Conservation (phyloP, 768 basidiomycete species). For the Tulasnella sp. region DNA sequence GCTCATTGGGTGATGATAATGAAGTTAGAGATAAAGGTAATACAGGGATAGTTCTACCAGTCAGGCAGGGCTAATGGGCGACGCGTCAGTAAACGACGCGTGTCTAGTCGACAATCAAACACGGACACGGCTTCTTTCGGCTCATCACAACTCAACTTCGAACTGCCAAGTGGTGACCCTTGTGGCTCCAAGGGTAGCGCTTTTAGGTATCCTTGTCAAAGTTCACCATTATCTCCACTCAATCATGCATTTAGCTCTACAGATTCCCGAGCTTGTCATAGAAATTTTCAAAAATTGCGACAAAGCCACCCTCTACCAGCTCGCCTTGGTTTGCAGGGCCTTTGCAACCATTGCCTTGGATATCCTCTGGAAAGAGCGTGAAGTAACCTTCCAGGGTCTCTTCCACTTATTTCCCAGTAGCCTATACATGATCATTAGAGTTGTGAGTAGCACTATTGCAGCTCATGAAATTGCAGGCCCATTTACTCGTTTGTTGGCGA, state of each 20-base stretch:
- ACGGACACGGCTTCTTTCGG: too few species aligned
- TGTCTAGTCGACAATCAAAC: slow-evolving; percentile 4
- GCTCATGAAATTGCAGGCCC: too few species aligned
- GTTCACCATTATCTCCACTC: too few species aligned
- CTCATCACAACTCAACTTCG: too few species aligned
- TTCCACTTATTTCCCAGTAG: neutral
- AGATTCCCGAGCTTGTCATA: neutral
- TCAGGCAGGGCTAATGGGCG: too few species aligned
- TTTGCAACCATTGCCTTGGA: neutral
- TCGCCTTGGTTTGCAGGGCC: neutral
- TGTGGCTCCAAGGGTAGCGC: too few species aligned
- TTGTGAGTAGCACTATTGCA: too few species aligned
- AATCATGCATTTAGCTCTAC: neutral
- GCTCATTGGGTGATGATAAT: slow-evolving; percentile 2
- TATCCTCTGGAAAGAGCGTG: neutral
- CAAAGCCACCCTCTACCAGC: neutral
- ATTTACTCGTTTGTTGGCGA: too few species aligned
- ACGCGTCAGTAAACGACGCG: slow-evolving; percentile 15
- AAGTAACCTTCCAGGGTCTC: neutral
- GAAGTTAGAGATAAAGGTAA: neutral
- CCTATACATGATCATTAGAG: too few species aligned
- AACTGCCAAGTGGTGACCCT: too few species aligned
- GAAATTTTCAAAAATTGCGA: neutral
- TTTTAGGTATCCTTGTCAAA: too few species aligned
- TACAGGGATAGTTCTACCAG: too few species aligned